phyloP scores from a whole-genome alignment of 2,329 filamentous ascomycete genomes.

The Colletotrichum tanaceti region DNA sequence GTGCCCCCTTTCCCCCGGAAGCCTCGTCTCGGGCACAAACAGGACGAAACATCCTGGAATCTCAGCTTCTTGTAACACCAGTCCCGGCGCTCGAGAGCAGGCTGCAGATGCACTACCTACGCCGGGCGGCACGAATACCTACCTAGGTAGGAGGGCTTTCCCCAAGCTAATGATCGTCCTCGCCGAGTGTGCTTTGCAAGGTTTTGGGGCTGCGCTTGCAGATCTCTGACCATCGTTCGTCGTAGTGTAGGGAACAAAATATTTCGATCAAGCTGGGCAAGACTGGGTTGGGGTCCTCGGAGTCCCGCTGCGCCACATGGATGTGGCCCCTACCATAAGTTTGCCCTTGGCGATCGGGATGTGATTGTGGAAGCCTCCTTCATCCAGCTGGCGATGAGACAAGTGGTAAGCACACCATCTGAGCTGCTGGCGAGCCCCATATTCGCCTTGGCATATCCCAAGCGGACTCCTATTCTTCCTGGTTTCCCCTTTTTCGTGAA shows the following conservation, averaged over 20 bases:
- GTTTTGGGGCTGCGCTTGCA: constrained; percentile 15
- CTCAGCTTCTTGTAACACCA: background rate
- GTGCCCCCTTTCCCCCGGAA: background rate
- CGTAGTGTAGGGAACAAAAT: constrained; percentile 9
- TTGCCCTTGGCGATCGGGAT: constrained; percentile 13
- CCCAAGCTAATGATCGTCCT: constrained; percentile 18
- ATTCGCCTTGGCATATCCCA: too few relatives aligned
- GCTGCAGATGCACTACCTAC: constrained; percentile 13
- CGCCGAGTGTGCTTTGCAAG: background rate
- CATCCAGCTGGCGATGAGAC: too few relatives aligned
- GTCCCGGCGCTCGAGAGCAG: background rate
- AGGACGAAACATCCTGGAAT: background rate
- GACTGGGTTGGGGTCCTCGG: background rate
- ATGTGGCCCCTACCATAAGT: background rate
- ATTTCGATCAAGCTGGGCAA: background rate
- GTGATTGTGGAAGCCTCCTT: background rate
- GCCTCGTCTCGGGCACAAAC: constrained; percentile 24
- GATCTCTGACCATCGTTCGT: constrained; percentile 9
- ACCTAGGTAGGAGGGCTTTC: constrained; percentile 30
- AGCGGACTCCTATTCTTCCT: too few relatives aligned
- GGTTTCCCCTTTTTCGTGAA: too few relatives aligned
- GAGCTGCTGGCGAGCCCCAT: too few relatives aligned
- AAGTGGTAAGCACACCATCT: too few relatives aligned
- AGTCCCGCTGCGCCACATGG: constrained; percentile 27
- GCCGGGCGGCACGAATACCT: constrained; percentile 18